phyloP scores from a whole-genome alignment of 2,329 filamentous ascomycete genomes.

The Paraconiothyrium sp. region DNA sequence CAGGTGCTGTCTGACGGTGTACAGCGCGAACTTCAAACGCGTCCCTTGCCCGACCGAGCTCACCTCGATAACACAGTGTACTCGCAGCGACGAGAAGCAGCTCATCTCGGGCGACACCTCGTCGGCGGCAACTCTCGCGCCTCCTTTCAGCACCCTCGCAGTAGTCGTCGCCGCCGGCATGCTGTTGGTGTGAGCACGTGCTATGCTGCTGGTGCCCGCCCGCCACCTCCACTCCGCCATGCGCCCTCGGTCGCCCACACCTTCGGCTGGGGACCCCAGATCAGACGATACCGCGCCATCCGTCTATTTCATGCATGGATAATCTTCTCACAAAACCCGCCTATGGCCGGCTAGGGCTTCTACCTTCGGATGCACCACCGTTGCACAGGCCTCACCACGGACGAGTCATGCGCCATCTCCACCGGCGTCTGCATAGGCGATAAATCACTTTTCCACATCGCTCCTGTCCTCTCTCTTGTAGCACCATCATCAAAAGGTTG shows the following conservation, averaged over 20 bases:
- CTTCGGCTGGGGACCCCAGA: slow-evolving; percentile 19
- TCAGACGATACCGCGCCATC: slow-evolving; percentile 36
- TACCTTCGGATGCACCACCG: slow-evolving; percentile 15
- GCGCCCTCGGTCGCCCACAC: slow-evolving; percentile 31
- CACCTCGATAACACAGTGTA: slow-evolving; percentile 46
- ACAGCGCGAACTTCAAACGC: slow-evolving; percentile 49
- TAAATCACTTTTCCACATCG: neutral
- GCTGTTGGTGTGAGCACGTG: slow-evolving; percentile 37
- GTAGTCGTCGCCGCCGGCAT: slow-evolving; percentile 32
- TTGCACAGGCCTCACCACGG: neutral
- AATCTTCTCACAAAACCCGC: slow-evolving; percentile 38
- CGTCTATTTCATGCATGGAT: slow-evolving; percentile 45
- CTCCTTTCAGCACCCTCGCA: slow-evolving; percentile 23
- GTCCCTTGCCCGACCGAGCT: slow-evolving; percentile 46
- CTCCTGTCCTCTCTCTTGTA: slow-evolving; percentile 12
- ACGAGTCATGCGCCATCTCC: slow-evolving; percentile 4
- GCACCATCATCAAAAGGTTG: slow-evolving; percentile 16
- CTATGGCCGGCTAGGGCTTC: slow-evolving; percentile 22
- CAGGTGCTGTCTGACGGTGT: slow-evolving; percentile 31
- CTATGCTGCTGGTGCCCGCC: slow-evolving; percentile 32
- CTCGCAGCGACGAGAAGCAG: slow-evolving; percentile 42
- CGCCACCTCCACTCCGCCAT: slow-evolving; percentile 29
- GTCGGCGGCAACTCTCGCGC: slow-evolving; percentile 26
- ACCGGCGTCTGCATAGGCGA: slow-evolving; percentile 5
- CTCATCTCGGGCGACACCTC: slow-evolving; percentile 28